These are phyloP conservation scores for Venturia effusa DNA, from an alignment of 2,329 filamentous ascomycete species.

Conservation along the genomic window DNA sequence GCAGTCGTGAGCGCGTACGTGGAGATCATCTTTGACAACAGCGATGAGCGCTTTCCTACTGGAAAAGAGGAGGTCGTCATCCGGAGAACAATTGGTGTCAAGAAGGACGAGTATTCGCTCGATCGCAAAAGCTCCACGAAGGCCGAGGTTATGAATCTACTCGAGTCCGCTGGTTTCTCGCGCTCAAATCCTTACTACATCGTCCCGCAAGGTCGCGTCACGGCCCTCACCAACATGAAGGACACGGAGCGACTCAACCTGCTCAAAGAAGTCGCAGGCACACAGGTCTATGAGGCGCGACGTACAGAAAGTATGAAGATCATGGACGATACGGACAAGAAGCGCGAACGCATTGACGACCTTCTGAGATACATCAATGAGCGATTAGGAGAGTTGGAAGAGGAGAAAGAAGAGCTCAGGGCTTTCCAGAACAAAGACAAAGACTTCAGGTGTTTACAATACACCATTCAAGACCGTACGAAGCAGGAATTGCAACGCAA, in stretches of 20 bases:
- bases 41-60: slow-evolving; percentile 87
- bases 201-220: slow-evolving; percentile 93
- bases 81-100: slow-evolving; percentile 87
- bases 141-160: slow-evolving; percentile 83
- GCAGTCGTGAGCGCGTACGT: slow-evolving; percentile 99
- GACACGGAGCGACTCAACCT: slow-evolving; percentile 81
- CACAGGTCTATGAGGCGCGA: slow-evolving; percentile 89
- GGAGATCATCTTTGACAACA: slow-evolving; percentile 98
- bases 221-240: slow-evolving; percentile 96
- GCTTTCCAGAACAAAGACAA: slow-evolving; percentile 92
- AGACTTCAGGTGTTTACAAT: slow-evolving; percentile 83
- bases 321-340: slow-evolving; percentile 93
- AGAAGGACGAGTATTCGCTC: slow-evolving; percentile 97
- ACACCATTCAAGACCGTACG: slow-evolving; percentile 85
- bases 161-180: slow-evolving; percentile 94
- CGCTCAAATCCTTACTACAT: slow-evolving; percentile 98
- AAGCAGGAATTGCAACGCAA: slow-evolving; percentile 68
- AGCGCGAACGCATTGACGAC: slow-evolving; percentile 88
- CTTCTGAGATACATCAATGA: slow-evolving; percentile 86
- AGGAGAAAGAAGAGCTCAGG: slow-evolving; percentile 91
- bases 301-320: slow-evolving; percentile 89
- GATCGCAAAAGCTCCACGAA: slow-evolving; percentile 96
- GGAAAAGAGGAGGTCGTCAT: slow-evolving; percentile 84
- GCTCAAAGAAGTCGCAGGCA: slow-evolving; percentile 95
- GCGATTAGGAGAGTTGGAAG: slow-evolving; percentile 77